Base-by-base conservation (phyloP, 1,284 basidiomycete genomes). In the Takashimella tepidaria region DNA sequence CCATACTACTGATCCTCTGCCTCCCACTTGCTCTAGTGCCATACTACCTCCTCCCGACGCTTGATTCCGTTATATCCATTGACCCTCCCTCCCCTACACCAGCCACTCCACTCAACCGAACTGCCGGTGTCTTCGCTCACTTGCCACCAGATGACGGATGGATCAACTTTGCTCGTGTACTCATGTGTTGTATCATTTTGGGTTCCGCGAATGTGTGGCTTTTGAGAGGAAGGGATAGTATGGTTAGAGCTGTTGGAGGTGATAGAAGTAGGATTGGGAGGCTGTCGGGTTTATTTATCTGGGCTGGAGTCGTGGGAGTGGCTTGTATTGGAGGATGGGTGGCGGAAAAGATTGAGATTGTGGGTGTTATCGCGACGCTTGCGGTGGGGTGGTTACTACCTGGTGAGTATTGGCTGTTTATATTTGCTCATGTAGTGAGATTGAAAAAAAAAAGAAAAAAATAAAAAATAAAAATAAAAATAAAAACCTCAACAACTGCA, bases 361-460 rank as follows among this genome's bases (percentile, higher is more conserved):
- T 75, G 3, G 73, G 75, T 6, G 68, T 73, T 5, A 60, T 71
- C 20, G 67, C 67, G 5, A 66, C 68, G 0, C 50, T 77, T 3
- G 67, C 68, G 1, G 64, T 76, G 3, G 69, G 71, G 3, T 77
- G 74, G 72, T 62, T 77, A 19, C 49, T 77, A n/a, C 76, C 76
- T 26, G 67, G 75, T 75, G 50, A 60, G 73, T 58, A n/a, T n/a
- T n/a, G n/a, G n/a, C n/a, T n/a, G n/a, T n/a, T n/a, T n/a, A n/a
- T n/a, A n/a, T n/a, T n/a, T n/a, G n/a, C n/a, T n/a, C n/a, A n/a
- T n/a, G n/a, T n/a, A n/a, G n/a, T n/a, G n/a, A n/a, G n/a, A n/a
- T n/a, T n/a, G n/a, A n/a, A n/a, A n/a, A n/a, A n/a, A n/a, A n/a
- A n/a, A n/a, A n/a, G n/a, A n/a, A n/a, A n/a, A n/a, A n/a, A n/a